Evolutionary conservation across 169 alveolate genomes (phyloP).

Genomic region (Cryptosporidium ubiquitum): DNA sequence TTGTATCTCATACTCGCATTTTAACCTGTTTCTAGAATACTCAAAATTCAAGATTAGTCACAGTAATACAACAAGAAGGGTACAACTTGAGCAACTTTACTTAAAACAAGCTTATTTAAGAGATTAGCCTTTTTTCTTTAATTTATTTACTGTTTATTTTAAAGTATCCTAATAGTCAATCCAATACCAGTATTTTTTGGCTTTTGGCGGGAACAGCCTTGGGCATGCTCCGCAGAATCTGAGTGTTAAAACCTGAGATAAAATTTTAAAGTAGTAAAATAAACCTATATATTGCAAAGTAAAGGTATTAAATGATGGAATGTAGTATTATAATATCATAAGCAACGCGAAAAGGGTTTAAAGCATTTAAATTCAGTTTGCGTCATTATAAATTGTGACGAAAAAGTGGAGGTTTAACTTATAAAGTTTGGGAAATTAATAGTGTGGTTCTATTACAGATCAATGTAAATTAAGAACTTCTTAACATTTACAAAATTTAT

Average conservation of each 20-base stretch:
- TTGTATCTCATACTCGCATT: constrained; percentile 67
- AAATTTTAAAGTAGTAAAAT: neutral
- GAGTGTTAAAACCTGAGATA: neutral
- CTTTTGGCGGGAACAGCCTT: constrained; percentile 1
- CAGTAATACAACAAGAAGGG: neutral
- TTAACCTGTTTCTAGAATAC: neutral
- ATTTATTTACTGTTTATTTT: neutral
- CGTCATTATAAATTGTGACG: neutral
- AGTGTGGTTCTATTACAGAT: neutral
- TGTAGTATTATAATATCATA: neutral
- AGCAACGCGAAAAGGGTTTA: neutral
- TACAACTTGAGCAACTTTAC: neutral
- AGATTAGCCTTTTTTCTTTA: neutral
- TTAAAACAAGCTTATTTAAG: neutral
- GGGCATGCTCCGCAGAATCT: constrained; percentile 19
- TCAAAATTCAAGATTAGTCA: neutral
- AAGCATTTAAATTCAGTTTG: no score
- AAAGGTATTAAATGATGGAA: neutral
- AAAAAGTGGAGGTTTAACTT: neutral
- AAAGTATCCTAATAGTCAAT: neutral
- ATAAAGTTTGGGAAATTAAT: neutral
- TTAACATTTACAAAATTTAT: neutral
- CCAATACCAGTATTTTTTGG: constrained; percentile 9
- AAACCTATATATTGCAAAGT: neutral
- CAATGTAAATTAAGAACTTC: neutral